phyloP scores from a whole-genome alignment of 495 filamentous ascomycete genomes.

The Penicillium waksmanii region DNA sequence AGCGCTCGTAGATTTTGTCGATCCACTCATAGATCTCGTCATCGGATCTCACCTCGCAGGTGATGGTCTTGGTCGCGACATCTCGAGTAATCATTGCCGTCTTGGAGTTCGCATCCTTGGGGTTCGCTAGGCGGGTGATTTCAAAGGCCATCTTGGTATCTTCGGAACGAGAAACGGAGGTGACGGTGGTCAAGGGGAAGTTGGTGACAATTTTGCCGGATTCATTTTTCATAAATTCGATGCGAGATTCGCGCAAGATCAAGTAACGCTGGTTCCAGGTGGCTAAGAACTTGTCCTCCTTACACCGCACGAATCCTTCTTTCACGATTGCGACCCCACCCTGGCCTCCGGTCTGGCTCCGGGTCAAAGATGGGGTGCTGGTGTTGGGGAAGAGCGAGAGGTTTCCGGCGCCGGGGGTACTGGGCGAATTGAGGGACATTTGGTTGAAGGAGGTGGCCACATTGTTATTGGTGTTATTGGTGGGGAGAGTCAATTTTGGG shows the following conservation, averaged over 20 bases:
- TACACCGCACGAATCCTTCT: conserved; percentile 82
- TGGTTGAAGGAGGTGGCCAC: conserved; percentile 75
- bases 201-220: conserved; percentile 79
- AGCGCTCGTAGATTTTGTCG: conserved; percentile 93
- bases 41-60: conserved; percentile 88
- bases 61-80: conserved; percentile 75
- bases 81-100: conserved; percentile 67
- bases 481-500: conserved; percentile 69
- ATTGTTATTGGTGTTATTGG: conserved; percentile 64
- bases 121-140: conserved; percentile 72
- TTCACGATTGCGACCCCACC: conserved; percentile 78
- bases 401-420: conserved; percentile 53
- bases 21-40: conserved; percentile 99
- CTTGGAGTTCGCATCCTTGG: conserved; percentile 62
- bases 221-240: conserved; percentile 92
- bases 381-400: conserved; percentile 61
- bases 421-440: conserved; percentile 71
- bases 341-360: conserved; percentile 62
- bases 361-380: conserved; percentile 66
- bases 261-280: conserved; percentile 91
- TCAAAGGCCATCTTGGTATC: conserved; percentile 88
- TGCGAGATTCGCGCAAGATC: conserved; percentile 81
- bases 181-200: conserved; percentile 81
- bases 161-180: conserved; percentile 83
- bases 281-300: conserved; percentile 84